Percentiles rank a stretch among this genome's conserved stretches.
Evolutionary conservation across 306 rosid species (phyloP).

Genomic region (Quercus variabilis): DNA sequence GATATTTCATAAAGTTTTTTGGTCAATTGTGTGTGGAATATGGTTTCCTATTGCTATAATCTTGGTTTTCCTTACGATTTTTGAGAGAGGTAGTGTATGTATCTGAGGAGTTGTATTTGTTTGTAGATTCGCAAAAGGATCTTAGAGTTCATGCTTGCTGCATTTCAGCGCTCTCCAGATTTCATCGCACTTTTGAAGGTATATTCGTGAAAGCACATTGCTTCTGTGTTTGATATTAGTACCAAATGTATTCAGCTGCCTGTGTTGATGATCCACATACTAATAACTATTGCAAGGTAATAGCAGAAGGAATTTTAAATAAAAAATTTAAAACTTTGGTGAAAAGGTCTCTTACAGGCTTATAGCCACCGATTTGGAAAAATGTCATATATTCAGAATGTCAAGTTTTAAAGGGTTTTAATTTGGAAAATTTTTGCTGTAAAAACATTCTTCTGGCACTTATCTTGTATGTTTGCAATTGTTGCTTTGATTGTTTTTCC

Average conservation of each 20-base stretch:
- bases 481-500: background rate
- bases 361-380: too few species aligned
- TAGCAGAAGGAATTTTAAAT: background rate
- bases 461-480: background rate
- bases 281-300: background rate
- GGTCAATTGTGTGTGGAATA: background rate
- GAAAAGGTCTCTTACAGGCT: background rate
- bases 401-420: background rate
- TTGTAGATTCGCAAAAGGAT: slow-evolving; percentile 78
- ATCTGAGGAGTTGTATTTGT: slow-evolving; percentile 8
- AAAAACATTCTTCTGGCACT: background rate
- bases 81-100: background rate
- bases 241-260: slow-evolving; percentile 8
- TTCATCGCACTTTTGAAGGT: slow-evolving; percentile 91
- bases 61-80: slow-evolving; percentile 1
- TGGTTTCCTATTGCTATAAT: background rate
- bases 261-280: slow-evolving; percentile 9
- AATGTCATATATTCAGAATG: background rate
- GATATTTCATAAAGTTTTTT: background rate
- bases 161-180: slow-evolving; percentile 81
- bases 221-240: slow-evolving; percentile 7
- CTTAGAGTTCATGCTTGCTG: slow-evolving; percentile 82
- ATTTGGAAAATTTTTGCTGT: background rate
- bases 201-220: slow-evolving; percentile 13
- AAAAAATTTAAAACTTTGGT: background rate